Evolutionary conservation across 208 protist genomes (phyloP).

Genomic region (Herpetomonas tarakana): DNA sequence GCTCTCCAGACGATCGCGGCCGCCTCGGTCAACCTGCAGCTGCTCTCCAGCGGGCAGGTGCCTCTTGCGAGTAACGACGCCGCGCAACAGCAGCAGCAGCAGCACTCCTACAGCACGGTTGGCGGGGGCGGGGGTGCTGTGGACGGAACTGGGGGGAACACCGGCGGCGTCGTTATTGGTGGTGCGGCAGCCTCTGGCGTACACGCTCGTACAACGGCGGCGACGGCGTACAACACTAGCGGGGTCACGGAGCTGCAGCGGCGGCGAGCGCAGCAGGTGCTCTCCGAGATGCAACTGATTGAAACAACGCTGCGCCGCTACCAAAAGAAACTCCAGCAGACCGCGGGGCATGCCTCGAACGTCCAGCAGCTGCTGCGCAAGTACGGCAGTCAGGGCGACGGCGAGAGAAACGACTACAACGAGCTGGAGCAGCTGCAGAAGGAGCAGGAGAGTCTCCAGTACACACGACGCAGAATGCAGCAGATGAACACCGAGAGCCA

Average conservation of each 20-base stretch:
- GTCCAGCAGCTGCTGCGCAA: slow-evolving; percentile 51
- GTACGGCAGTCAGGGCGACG: slow-evolving; percentile 2
- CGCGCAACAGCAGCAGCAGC: neutral
- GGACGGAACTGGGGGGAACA: no score
- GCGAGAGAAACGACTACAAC: slow-evolving; percentile 30
- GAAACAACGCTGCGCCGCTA: slow-evolving; percentile 38
- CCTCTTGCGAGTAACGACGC: slow-evolving; percentile 1
- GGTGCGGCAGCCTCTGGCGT: neutral
- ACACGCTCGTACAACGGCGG: neutral
- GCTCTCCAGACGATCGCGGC: slow-evolving; percentile 16
- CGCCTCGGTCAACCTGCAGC: slow-evolving; percentile 18
- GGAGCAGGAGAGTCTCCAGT: slow-evolving; percentile 64
- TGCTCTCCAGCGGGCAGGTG: slow-evolving; percentile 26
- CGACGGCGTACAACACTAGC: slow-evolving; percentile 5
- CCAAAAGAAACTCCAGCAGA: slow-evolving; percentile 35
- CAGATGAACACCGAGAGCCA: slow-evolving; percentile 66
- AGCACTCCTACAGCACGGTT: no score
- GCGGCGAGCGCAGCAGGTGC: slow-evolving; percentile 54
- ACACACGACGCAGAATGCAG: slow-evolving; percentile 58
- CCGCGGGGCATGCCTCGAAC: slow-evolving; percentile 23
- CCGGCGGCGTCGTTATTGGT: neutral
- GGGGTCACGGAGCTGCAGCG: slow-evolving; percentile 53
- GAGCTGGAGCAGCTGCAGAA: slow-evolving; percentile 46
- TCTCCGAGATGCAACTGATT: slow-evolving; percentile 59
- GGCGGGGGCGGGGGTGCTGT: no score